A percentile compares a stretch with the other conserved stretches of the same genome.
These are phyloP conservation scores for Picochlorum sp. DNA, from an alignment of 139 green algal genomes.

Conservation along the genomic window DNA sequence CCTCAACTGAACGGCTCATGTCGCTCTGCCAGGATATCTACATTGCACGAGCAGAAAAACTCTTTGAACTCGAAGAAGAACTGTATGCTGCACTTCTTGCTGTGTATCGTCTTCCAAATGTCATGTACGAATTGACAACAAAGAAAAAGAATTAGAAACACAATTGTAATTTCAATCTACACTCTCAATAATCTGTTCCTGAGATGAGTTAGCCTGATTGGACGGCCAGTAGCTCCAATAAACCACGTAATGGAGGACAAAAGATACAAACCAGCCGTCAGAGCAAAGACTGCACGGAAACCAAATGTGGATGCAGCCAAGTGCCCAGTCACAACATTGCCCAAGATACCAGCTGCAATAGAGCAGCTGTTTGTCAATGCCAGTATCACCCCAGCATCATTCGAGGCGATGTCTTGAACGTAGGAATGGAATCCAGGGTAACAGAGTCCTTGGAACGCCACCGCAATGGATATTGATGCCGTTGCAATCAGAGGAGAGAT, in stretches of 20 bases:
- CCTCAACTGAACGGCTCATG: conserved; percentile 57
- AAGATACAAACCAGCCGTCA: conserved; percentile 14
- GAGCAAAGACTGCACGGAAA: conserved; percentile 22
- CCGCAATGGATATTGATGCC: conserved; percentile 12
- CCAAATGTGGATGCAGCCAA: conserved; percentile 14
- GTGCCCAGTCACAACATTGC: conserved; percentile 50
- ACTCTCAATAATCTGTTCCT: too few relatives aligned
- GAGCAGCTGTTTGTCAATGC: conserved; percentile 62
- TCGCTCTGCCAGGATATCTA: conserved; percentile 82
- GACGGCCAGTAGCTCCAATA: not conserved
- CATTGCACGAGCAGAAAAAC: conserved; percentile 60
- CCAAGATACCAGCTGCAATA: conserved; percentile 48
- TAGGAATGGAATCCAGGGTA: conserved; percentile 68
- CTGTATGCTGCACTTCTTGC: conserved; percentile 77
- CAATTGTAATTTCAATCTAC: too few relatives aligned
- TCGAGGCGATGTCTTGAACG: conserved; percentile 46
- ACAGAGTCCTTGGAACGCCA: conserved; percentile 44
- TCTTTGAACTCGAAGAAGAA: conserved; percentile 79
- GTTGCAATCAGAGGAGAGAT: not conserved
- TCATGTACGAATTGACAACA: conserved; percentile 77
- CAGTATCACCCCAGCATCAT: conserved; percentile 43
- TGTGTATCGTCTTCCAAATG: conserved; percentile 67
- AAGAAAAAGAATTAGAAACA: conserved; percentile 24
- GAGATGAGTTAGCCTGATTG: conserved; percentile 2
- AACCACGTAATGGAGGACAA: conserved; percentile 7